Conservation (phyloP, 495 filamentous ascomycete genomes). For the Tuber borchii region DNA sequence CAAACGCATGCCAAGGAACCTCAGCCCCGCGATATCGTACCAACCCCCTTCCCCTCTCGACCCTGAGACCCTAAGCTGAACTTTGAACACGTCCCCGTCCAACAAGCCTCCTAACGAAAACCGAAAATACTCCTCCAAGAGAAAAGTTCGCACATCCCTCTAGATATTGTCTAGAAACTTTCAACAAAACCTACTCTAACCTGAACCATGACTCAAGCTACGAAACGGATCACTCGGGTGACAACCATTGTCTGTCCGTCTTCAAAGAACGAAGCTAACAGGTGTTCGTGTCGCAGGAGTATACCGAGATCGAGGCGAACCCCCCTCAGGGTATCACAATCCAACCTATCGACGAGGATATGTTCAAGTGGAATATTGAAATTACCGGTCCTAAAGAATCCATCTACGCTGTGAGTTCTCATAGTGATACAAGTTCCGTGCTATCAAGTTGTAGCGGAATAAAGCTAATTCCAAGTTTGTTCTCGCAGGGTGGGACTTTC, state of each 20-base stretch:
- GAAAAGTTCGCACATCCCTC: not conserved
- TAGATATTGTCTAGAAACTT: not conserved
- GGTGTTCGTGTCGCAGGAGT: slow-evolving; percentile 52
- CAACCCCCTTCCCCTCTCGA: slow-evolving; percentile 6
- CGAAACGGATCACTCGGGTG: slow-evolving; percentile 39
- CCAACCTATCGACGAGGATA: slow-evolving; percentile 60
- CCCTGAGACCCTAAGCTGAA: slow-evolving; percentile 1
- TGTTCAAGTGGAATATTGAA: slow-evolving; percentile 75
- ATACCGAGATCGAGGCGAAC: slow-evolving; percentile 57
- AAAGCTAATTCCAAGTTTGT: slow-evolving; percentile 13
- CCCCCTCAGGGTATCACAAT: slow-evolving; percentile 63
- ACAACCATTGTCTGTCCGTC: slow-evolving; percentile 18
- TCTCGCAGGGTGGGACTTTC: slow-evolving; percentile 65
- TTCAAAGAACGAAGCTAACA: slow-evolving; percentile 8
- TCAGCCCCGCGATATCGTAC: not conserved
- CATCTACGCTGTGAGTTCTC: slow-evolving; percentile 58
- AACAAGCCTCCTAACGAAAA: not conserved
- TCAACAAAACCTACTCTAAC: not conserved
- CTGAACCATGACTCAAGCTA: slow-evolving; percentile 25
- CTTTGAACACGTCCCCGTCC: slow-evolving; percentile 11
- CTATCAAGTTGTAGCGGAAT: slow-evolving; percentile 8
- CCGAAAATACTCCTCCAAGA: not conserved
- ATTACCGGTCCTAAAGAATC: slow-evolving; percentile 69
- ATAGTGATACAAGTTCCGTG: not conserved
- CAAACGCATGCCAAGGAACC: slow-evolving; percentile 60